Base-by-base conservation (phyloP, 2,329 filamentous ascomycete genomes). In the Phyllosticta ampelicida region DNA sequence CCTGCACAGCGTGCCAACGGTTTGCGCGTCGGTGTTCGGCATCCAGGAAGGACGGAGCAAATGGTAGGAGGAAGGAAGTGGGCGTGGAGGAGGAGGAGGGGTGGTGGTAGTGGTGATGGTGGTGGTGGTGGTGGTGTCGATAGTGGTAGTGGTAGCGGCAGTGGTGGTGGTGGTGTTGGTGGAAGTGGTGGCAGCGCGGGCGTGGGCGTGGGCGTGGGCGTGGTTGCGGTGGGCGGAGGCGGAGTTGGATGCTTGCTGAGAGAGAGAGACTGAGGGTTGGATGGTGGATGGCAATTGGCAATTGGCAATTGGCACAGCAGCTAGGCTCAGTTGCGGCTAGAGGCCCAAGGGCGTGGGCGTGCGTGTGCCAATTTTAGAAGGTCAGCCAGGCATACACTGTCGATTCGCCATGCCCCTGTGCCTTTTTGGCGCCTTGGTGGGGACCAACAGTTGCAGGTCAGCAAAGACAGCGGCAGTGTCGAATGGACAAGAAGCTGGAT, bases 1-100 rank as follows among this genome's bases (percentile, higher is more conserved):
- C 56, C 56, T 59, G 57, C 57, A 55, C 57, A 49, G 57, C 52
- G 57, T 59, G 57, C 57, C 44, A 21, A 52, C 53, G 26, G 36
- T 18, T 13, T 48, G 53, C 29, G 53, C 57, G 51, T 29, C 49
- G 52, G 53, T 52, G 21, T 48, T 52, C 57, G 57, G 57, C 57
- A 59, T 59, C 52, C 53, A 59, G 53, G 53, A 55, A 21, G 54
- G 57, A 52, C 54, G 48, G 48, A 29, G 48, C 52, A 29, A 48
- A 53, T 51, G 53, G 48, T 55, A 52, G 52, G 52, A 44, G 57
- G 48, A 53, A 48, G 44, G 56, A 23, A 26, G 28, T 49, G 51
- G 56, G 30, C 16, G 51, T 54, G 51, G 52, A 44, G 3, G 30
- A 13, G 30, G 30, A 36, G 30, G 30, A 9, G 30, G 5, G 30